Evolutionary conservation across 2,329 filamentous ascomycete genomes (phyloP).

Genomic region (Hirsutella minnesotensis): DNA sequence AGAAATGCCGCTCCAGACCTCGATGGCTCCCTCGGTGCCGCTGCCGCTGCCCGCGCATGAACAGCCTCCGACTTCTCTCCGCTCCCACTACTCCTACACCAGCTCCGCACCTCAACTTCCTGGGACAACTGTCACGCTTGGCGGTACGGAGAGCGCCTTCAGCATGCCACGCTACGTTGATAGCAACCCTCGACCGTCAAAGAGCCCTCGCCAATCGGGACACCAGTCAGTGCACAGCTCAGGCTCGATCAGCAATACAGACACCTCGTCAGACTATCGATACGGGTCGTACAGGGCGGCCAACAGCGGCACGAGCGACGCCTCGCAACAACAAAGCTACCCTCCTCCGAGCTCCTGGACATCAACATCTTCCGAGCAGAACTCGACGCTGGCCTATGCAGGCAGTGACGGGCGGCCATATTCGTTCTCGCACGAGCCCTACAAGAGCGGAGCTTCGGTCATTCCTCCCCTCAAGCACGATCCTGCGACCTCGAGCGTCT

Average conservation of each 20-base stretch:
- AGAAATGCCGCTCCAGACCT: conserved; percentile 40
- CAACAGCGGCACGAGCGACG: conserved; percentile 16
- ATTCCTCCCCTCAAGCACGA: conserved; percentile 20
- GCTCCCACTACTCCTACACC: conserved; percentile 44
- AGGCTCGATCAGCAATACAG: conserved; percentile 32
- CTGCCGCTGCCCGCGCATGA: conserved; percentile 37
- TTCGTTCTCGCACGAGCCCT: conserved; percentile 35
- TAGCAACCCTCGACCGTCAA: conserved; percentile 37
- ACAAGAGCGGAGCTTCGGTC: conserved; percentile 23
- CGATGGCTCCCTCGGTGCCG: conserved; percentile 40
- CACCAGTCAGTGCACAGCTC: conserved; percentile 42
- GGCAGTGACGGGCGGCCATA: conserved; percentile 31
- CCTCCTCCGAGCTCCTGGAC: conserved; percentile 40
- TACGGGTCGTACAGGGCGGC: conserved; percentile 32
- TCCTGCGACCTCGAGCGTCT: conserved; percentile 26
- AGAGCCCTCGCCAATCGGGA: conserved; percentile 42
- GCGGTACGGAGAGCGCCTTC: conserved; percentile 30
- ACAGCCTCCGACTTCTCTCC: conserved; percentile 32
- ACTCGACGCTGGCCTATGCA: conserved; percentile 32
- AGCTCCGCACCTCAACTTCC: conserved; percentile 39
- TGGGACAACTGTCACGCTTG: conserved; percentile 22
- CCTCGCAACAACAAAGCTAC: conserved; percentile 32
- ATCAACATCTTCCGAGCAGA: conserved; percentile 34
- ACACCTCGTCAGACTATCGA: conserved; percentile 41
- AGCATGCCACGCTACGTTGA: conserved; percentile 47